phyloP scores from a whole-genome alignment of 257 asterid genomes.

The Nicotiana otophora region DNA sequence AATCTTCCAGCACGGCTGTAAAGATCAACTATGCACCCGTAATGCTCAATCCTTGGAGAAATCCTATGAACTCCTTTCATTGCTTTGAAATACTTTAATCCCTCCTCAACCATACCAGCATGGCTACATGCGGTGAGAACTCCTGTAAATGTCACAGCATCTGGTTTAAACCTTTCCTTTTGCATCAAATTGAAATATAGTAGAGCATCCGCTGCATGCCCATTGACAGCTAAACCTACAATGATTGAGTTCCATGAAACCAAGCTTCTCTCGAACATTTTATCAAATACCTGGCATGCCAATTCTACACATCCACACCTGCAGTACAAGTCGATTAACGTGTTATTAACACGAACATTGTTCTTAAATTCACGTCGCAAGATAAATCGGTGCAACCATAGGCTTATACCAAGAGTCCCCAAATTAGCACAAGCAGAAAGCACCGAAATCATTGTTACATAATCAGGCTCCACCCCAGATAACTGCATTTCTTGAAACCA shows the following conservation, averaged over 20 bases:
- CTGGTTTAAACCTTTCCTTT: slow-evolving; percentile 46
- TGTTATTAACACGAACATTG: slow-evolving; percentile 45
- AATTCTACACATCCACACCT: slow-evolving; percentile 65
- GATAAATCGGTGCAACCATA: slow-evolving; percentile 59
- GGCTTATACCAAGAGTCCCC: slow-evolving; percentile 64
- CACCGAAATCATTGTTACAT: slow-evolving; percentile 47
- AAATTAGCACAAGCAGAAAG: slow-evolving; percentile 67
- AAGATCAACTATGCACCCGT: slow-evolving; percentile 73
- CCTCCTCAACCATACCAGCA: slow-evolving; percentile 53
- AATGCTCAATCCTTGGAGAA: slow-evolving; percentile 62
- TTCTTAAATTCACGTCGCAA: slow-evolving; percentile 23
- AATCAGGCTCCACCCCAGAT: slow-evolving; percentile 51
- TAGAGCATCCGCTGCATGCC: slow-evolving; percentile 49
- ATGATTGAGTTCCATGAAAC: slow-evolving; percentile 80
- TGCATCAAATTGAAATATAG: slow-evolving; percentile 43
- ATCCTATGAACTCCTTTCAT: slow-evolving; percentile 47
- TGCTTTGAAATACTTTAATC: slow-evolving; percentile 36
- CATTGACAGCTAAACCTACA: slow-evolving; percentile 67
- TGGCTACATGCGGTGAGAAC: slow-evolving; percentile 86
- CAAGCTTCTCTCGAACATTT: slow-evolving; percentile 46
- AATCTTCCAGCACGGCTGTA: slow-evolving; percentile 68
- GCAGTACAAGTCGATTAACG: slow-evolving; percentile 70
- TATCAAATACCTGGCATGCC: slow-evolving; percentile 53
- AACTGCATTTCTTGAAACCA: slow-evolving; percentile 72
- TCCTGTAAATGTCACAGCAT: slow-evolving; percentile 73